phyloP scores from a whole-genome alignment of 176 grass and related monocot genomes.

The Lolium perenne region DNA sequence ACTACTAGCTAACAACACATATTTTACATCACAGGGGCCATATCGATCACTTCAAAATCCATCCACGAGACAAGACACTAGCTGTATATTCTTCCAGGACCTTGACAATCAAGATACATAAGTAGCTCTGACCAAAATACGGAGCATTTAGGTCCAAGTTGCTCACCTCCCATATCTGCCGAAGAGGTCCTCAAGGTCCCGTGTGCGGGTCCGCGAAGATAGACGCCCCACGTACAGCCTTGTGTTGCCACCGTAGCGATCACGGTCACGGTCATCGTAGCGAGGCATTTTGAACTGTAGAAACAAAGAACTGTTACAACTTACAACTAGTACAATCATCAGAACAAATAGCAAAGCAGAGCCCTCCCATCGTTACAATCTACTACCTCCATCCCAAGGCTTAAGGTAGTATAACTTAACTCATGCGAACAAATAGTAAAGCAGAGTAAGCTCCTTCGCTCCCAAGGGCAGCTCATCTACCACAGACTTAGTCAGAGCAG shows the following conservation, averaged over 20 bases:
- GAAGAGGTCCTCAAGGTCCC: constrained; percentile 88
- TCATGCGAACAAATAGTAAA: not conserved
- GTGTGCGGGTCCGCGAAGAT: constrained; percentile 72
- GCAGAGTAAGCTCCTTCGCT: not conserved
- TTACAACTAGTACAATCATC: not conserved
- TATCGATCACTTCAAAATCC: not conserved
- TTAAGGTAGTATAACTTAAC: not conserved
- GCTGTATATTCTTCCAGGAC: not conserved
- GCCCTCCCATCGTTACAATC: not conserved
- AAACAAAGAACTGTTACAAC: not conserved
- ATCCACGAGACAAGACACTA: not conserved
- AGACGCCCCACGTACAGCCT: constrained; percentile 87
- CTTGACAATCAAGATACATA: not conserved
- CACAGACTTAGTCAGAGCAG: not conserved
- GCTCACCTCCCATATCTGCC: constrained; percentile 93
- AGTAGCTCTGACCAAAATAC: not conserved
- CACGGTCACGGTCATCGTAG: constrained; percentile 60
- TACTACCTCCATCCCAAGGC: no score
- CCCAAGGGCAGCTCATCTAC: not conserved
- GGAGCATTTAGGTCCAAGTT: not conserved
- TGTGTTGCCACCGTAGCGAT: constrained; percentile 65
- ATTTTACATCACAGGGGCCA: not conserved
- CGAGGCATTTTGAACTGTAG: constrained; percentile 78
- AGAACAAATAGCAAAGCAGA: not conserved
- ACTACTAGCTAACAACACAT: constrained; percentile 1